Percentiles rank a stretch among this genome's conserved stretches.
Conservation (phyloP, 2,329 filamentous ascomycete species). For the Clonostachys sp. region DNA sequence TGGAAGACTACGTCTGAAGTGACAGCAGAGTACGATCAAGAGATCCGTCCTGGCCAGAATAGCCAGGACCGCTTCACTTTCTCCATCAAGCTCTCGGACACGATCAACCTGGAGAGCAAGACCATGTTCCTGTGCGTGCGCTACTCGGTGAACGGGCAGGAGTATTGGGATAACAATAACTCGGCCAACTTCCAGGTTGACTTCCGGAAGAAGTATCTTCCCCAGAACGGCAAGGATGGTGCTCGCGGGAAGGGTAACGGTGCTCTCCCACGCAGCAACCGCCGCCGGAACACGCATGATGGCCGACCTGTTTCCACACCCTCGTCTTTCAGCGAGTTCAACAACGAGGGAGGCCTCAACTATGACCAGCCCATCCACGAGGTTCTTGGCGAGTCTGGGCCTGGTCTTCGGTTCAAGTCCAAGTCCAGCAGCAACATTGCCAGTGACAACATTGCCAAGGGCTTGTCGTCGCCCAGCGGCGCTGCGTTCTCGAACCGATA, state of each 20-base stretch:
- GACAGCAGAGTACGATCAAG: constrained; percentile 78
- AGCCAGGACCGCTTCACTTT: constrained; percentile 89
- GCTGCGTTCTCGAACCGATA: constrained; percentile 89
- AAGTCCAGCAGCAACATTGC: constrained; percentile 60
- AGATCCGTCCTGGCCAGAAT: constrained; percentile 63
- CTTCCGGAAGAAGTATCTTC: constrained; percentile 75
- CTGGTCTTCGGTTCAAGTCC: constrained; percentile 65
- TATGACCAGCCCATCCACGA: constrained; percentile 58
- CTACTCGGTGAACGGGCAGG: constrained; percentile 77
- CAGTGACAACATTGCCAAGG: constrained; percentile 52
- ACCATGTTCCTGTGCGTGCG: constrained; percentile 89
- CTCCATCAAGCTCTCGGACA: constrained; percentile 86
- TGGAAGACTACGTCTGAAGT: constrained; percentile 99
- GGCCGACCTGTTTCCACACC: constrained; percentile 49
- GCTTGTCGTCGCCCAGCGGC: constrained; percentile 51
- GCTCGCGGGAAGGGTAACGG: constrained; percentile 44
- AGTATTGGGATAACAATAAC: constrained; percentile 94
- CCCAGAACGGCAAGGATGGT: constrained; percentile 53
- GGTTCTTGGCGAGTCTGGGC: constrained; percentile 58
- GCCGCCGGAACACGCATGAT: constrained; percentile 33
- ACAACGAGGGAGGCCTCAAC: constrained; percentile 50
- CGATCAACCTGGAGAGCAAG: constrained; percentile 87
- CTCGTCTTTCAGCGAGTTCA: constrained; percentile 68
- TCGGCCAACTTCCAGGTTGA: constrained; percentile 88
- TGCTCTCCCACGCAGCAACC: constrained; percentile 64